Percentiles rank a stretch among this genome's conserved stretches.
Evolutionary conservation across 768 basidiomycete genomes (phyloP).

Genomic region (Udeniomyces megalosporus): DNA sequence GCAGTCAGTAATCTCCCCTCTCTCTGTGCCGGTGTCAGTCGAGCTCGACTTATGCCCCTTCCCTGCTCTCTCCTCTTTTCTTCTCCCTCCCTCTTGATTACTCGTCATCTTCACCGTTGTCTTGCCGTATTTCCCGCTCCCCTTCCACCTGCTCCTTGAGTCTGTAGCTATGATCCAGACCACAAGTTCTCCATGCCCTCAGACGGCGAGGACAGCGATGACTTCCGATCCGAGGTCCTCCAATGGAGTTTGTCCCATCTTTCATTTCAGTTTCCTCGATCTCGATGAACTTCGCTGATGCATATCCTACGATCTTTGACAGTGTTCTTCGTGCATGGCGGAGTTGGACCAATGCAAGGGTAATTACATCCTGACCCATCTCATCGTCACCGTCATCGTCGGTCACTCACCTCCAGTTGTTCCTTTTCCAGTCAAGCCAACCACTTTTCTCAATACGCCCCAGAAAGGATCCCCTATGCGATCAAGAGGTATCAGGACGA

Average conservation of each 20-base stretch:
- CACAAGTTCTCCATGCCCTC: conserved; percentile 37
- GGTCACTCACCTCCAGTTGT: too few species aligned
- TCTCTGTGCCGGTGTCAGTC: not conserved
- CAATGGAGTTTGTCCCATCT: conserved; percentile 8
- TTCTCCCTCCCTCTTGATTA: too few species aligned
- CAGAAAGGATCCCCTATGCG: conserved; percentile 38
- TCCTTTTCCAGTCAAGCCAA: conserved; percentile 27
- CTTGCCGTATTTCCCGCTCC: too few species aligned
- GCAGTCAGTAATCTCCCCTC: conserved; percentile 25
- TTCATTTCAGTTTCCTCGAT: not conserved
- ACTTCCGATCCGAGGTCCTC: conserved; percentile 2
- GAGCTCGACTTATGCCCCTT: not conserved
- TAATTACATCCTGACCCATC: too few species aligned
- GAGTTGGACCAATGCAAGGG: too few species aligned
- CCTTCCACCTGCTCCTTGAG: not conserved
- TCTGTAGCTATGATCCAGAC: conserved; percentile 48
- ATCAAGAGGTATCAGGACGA: conserved; percentile 56
- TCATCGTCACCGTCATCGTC: too few species aligned
- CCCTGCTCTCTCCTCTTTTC: too few species aligned
- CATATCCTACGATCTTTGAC: too few species aligned
- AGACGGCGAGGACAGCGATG: not conserved
- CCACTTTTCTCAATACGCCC: conserved; percentile 51
- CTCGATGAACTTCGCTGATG: not conserved
- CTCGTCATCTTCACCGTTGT: too few species aligned
- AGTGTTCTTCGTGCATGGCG: conserved; percentile 16